A percentile compares a stretch with the other conserved stretches of the same genome.
Evolutionary conservation across 1,139 yeast species (phyloP).

Genomic region (Debaryomyces sp.): DNA sequence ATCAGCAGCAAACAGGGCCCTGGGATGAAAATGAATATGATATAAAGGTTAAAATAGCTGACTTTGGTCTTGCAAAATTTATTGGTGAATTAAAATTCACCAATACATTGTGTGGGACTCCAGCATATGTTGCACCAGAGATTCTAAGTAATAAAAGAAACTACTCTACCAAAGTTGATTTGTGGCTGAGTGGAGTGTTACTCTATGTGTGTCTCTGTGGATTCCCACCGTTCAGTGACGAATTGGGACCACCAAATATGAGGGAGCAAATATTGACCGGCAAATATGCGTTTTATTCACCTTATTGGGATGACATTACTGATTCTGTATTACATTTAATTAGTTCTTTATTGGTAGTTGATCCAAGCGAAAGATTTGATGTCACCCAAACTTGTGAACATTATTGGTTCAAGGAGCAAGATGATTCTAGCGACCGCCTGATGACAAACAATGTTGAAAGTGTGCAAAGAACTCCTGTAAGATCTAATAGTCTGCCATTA

Average conservation of each 20-base stretch:
- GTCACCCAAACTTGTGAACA: constrained; percentile 56
- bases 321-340: constrained; percentile 70
- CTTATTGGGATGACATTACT: constrained; percentile 74
- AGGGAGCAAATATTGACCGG: constrained; percentile 71
- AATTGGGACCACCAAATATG: constrained; percentile 77
- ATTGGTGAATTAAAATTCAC: constrained; percentile 78
- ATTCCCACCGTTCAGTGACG: constrained; percentile 84
- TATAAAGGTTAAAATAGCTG: constrained; percentile 74
- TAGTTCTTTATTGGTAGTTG: constrained; percentile 58
- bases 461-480: constrained; percentile 16
- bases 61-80: constrained; percentile 78
- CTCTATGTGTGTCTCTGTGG: constrained; percentile 82
- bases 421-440: background rate
- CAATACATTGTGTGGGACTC: constrained; percentile 80
- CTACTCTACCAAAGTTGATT: constrained; percentile 71
- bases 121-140: constrained; percentile 85
- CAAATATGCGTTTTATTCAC: constrained; percentile 72
- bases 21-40: constrained; percentile 67
- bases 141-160: constrained; percentile 55
- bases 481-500: constrained; percentile 37
- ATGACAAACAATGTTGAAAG: constrained; percentile 7
- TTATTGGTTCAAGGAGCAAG: constrained; percentile 52
- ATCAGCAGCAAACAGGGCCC: constrained; percentile 68
- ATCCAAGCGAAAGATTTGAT: constrained; percentile 55
- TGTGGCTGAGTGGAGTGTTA: constrained; percentile 82